Evolutionary conservation across 305 asterid species (phyloP).

Genomic region (Fraxinus sp.): DNA sequence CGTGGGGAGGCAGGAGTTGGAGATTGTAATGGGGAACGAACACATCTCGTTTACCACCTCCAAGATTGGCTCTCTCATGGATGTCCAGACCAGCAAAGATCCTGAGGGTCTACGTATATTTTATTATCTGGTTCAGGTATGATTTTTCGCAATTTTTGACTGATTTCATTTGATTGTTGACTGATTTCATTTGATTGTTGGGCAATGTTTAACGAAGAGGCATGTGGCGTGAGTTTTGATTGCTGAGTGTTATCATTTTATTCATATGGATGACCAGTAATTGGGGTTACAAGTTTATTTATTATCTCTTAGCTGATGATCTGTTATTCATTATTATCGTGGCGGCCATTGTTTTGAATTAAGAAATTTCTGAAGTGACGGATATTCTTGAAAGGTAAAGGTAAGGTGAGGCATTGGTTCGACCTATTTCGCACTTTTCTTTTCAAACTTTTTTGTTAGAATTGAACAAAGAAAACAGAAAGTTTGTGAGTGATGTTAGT

Average conservation of each 20-base stretch:
- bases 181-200: not conserved
- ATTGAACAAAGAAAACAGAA: not conserved
- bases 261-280: not conserved
- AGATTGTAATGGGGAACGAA: conserved; percentile 95
- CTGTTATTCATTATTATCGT: not conserved
- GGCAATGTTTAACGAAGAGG: not conserved
- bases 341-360: not conserved
- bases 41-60: conserved; percentile 94
- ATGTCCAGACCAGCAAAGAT: conserved; percentile 87
- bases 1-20: conserved; percentile 96
- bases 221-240: not conserved
- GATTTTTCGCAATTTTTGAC: not conserved
- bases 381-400: not conserved
- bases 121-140: conserved; percentile 92
- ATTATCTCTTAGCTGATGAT: not conserved
- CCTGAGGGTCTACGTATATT: conserved; percentile 89
- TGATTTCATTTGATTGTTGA: not conserved
- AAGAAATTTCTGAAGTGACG: not conserved
- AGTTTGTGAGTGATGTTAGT: not conserved
- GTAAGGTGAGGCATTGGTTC: not conserved
- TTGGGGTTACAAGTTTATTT: not conserved
- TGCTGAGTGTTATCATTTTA: not conserved
- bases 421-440: not conserved
- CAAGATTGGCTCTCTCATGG: conserved; percentile 94
- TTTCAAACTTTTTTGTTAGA: not conserved